Evolutionary conservation across 2,329 filamentous ascomycete species (phyloP), one percentile per base, ranked within the genome.

Genomic region (Nigrospora osmanthi): DNA sequence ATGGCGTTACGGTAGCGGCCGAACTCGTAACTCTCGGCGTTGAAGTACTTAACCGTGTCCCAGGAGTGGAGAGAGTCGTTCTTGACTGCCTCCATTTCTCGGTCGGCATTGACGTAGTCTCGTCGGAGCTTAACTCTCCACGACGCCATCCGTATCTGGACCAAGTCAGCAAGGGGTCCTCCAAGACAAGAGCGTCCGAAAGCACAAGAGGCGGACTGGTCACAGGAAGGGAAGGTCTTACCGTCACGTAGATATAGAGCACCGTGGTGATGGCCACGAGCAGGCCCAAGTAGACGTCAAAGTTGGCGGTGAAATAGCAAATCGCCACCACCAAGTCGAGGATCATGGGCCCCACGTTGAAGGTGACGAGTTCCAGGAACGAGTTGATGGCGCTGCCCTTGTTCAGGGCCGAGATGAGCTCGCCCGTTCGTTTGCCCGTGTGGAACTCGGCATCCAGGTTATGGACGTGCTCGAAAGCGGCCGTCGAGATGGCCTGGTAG

Each of bases 341-440:
- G 0, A 76, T 58, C 69, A 73, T 74, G 2, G 72, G 72, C 47
- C 75, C 67, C 0, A 75, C 65, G 46, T 72, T 66, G 49, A 76
- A 75, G 4, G 68, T 60, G 40, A 74, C 68, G 34, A 63, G 63
- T 52, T 75, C 72, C 3, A 75, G 56, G 35, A 76, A 75, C 0
- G 65, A 72, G 50, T 73, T 75, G 31, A 75, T 64, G 1, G 71
- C 65, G 6, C 63, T 64, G 4, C 73, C 72, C 40, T 71, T 68
- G 45, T 61, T 71, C 0, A 76, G 57, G 1, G 72, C 73, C 39
- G 67, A 74, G 4, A 71, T 69, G 10, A 76, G 70, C 53, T 75
- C 72, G 3, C 71, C 72, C n/a, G 71, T 67, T 36, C 69, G 65
- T 49, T 75, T 75, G 53, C 67, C 70, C 1, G 75, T 57, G 44